A percentile compares a stretch with the other conserved stretches of the same genome.
These are phyloP conservation scores for Cucurbitaria berberidis DNA, from an alignment of 2,329 filamentous ascomycete species.

Conservation along the genomic window DNA sequence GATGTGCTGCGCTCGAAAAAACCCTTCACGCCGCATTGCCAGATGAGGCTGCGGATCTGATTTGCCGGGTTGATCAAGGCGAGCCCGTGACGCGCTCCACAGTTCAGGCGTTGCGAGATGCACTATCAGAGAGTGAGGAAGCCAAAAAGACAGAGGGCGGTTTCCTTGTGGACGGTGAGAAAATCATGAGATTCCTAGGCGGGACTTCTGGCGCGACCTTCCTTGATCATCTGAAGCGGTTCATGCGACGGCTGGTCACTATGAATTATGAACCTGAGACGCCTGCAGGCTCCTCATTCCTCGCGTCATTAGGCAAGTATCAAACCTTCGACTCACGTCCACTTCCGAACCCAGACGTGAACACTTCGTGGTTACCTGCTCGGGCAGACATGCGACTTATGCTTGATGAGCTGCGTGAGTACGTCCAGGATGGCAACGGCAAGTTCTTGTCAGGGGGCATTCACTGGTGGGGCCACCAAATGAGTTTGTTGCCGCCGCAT, in stretches of 20 bases:
- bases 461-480: conserved; percentile 35
- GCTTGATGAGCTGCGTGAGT: conserved; percentile 27
- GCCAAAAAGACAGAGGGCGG: conserved; percentile 20
- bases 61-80: conserved; percentile 17
- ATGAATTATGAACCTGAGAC: conserved; percentile 20
- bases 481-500: conserved; percentile 18
- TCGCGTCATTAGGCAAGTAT: conserved; percentile 30
- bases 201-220: conserved; percentile 37
- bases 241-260: conserved; percentile 32
- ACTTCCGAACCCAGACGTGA: conserved; percentile 29
- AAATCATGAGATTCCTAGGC: conserved; percentile 26
- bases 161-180: conserved; percentile 26
- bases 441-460: conserved; percentile 31
- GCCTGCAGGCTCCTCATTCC: conserved; percentile 27
- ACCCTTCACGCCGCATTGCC: conserved; percentile 20
- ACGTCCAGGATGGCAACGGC: conserved; percentile 35
- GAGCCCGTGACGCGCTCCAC: conserved; percentile 9
- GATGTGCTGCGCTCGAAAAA: conserved; percentile 28
- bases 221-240: conserved; percentile 32
- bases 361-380: conserved; percentile 34
- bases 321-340: conserved; percentile 39
- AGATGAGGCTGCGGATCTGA: conserved; percentile 20
- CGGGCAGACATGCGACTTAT: conserved; percentile 27
- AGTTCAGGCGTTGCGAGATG: conserved; percentile 13
- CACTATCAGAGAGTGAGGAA: conserved; percentile 14